These are phyloP conservation scores for Scortechinia acanthostroma DNA, from an alignment of 2,329 filamentous ascomycete species.

Conservation along the genomic window DNA sequence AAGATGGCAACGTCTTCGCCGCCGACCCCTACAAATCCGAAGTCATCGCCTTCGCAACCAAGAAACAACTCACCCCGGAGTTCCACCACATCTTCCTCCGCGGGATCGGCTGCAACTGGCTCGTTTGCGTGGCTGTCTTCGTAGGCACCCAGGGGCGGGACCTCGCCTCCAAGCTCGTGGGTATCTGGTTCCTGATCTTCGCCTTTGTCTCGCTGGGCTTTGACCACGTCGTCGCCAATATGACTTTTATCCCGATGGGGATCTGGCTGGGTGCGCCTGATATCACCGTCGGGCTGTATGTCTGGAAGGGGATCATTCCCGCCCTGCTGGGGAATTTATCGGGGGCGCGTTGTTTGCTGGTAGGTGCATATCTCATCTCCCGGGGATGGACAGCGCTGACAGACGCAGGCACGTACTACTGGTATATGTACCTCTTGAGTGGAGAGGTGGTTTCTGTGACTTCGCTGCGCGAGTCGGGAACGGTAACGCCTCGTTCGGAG, in stretches of 20 bases:
- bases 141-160: constrained; percentile 37
- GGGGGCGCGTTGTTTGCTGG: constrained; percentile 44
- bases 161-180: constrained; percentile 40
- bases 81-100: constrained; percentile 45
- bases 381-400: not conserved
- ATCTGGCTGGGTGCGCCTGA: constrained; percentile 36
- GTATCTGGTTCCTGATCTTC: constrained; percentile 48
- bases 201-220: constrained; percentile 42
- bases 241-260: constrained; percentile 41
- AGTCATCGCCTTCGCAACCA: constrained; percentile 32
- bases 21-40: constrained; percentile 30
- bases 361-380: constrained; percentile 14
- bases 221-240: constrained; percentile 50
- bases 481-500: no score
- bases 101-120: constrained; percentile 48
- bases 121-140: constrained; percentile 44
- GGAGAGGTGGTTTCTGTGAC: no score
- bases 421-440: constrained; percentile 32
- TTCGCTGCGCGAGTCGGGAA: no score
- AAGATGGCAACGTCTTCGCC: constrained; percentile 34
- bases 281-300: constrained; percentile 38
- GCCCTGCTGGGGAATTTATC: constrained; percentile 40
- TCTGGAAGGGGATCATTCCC: constrained; percentile 49
- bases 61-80: constrained; percentile 36
- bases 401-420: constrained; percentile 17